Evolutionary conservation across 371 early-diverging fungal species (phyloP).

Genomic region (Mortierella sp.): DNA sequence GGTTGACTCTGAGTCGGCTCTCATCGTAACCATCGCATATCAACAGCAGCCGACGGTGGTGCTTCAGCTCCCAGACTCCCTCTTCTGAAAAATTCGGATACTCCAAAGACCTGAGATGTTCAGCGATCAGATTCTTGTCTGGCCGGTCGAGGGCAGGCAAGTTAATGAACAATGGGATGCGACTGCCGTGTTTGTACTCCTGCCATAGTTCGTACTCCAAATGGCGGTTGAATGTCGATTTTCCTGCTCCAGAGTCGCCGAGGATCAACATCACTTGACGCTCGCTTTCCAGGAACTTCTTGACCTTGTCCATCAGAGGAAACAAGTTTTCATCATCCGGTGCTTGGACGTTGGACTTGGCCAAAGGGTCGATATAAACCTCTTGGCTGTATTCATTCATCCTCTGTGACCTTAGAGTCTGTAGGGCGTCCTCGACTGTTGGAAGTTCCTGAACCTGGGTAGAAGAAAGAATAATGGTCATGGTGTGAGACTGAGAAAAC

Average conservation of each 20-base stretch:
- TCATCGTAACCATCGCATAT: background rate
- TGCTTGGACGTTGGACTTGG: slow-evolving; percentile 4
- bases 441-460: too few relatives aligned
- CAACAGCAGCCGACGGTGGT: background rate
- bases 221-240: slow-evolving; percentile 14
- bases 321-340: background rate
- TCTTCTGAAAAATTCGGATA: too few relatives aligned
- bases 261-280: background rate
- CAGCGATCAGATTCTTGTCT: background rate
- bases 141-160: background rate
- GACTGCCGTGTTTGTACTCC: background rate
- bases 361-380: background rate
- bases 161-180: slow-evolving; percentile 6
- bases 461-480: too few relatives aligned
- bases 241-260: slow-evolving; percentile 12
- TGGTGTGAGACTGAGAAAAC: too few relatives aligned
- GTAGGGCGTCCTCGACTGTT: too few relatives aligned
- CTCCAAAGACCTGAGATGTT: background rate
- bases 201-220: background rate
- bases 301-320: background rate
- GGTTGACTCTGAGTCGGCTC: background rate
- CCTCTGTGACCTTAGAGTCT: too few relatives aligned
- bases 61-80: background rate
- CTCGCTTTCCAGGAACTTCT: background rate
- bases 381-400: too few relatives aligned